Evolutionary conservation across 148 eudicot genomes (phyloP), one percentile per base, ranked within the genome.

Genomic region (Agrostemma githago): DNA sequence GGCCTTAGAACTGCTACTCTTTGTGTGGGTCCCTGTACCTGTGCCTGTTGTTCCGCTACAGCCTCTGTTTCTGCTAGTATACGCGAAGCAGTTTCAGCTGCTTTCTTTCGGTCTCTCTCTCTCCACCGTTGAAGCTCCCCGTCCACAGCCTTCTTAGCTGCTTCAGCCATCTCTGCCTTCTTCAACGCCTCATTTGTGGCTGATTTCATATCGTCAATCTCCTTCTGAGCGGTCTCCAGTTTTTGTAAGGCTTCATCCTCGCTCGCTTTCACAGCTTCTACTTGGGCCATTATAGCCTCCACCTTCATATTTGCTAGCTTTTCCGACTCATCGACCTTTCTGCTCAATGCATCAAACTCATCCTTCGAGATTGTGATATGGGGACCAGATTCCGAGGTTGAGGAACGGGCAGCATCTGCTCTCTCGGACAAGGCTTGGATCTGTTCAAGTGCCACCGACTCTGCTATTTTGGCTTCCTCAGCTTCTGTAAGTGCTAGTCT

Each of bases 101-200:
- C 92, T 75, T 92, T 95, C 88, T 95, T 95, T 53, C 86, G 87
- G 74, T 95, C 96, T 17, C 89, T 83, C 73, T 92, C 96, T 6
- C 92, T 83, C 96, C 93, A 87, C 69, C 90, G 88, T 39, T 85
- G 84, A 19, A 95, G 92, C 83, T 92, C 98, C 59, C 96, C 88
- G 67, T 92, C 93, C 43, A 95, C 87, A 3, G 96, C 98, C 78
- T 81, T 92, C 82, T 83, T 95, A 42, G 97, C 97, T 6, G 93
- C 89, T 79, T 86, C 89, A 9, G 96, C 87, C 86, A 80, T 89
- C 77, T 88, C 88, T 5, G 92, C 92, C 73, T 74, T 88, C 84
- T 83, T 92, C 75, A 92, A 62, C 3, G 93, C 92, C 17, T 83
- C 96, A 66, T 80, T 79, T 20, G 92, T 89, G 15, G 89, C 90